Percentiles rank a stretch among this genome's conserved stretches.
Evolutionary conservation across 257 asterid species (phyloP).

Genomic region (Jaltomata sinuosa): DNA sequence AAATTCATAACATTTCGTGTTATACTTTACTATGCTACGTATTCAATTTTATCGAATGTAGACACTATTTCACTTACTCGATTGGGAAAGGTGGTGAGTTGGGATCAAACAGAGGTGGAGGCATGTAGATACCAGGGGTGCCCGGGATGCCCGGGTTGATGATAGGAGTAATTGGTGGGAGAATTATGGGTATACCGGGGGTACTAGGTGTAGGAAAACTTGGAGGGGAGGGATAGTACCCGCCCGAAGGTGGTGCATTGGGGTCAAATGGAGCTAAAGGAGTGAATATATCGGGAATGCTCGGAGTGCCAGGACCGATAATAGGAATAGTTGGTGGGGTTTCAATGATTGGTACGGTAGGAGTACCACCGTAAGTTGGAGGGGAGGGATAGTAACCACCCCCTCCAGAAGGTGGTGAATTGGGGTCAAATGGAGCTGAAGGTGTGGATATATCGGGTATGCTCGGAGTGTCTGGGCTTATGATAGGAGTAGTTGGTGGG

Average conservation of each 20-base stretch:
- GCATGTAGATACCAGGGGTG: slow-evolving; percentile 31
- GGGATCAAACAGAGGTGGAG: slow-evolving; percentile 54
- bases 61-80: slow-evolving; percentile 26
- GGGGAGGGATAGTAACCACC: not conserved
- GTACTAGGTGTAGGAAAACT: not conserved
- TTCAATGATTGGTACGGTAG: not conserved
- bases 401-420: not conserved
- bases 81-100: slow-evolving; percentile 61
- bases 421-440: not conserved
- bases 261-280: slow-evolving; percentile 79
- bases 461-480: not conserved
- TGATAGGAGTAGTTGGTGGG: not conserved
- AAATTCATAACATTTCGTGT: not conserved
- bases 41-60: not conserved
- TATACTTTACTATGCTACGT: not conserved
- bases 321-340: slow-evolving; percentile 25
- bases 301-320: slow-evolving; percentile 15
- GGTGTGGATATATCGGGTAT: not conserved
- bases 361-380: slow-evolving; percentile 1
- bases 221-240: not conserved
- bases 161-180: slow-evolving; percentile 26
- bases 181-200: slow-evolving; percentile 4
- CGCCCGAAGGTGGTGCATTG: slow-evolving; percentile 56
- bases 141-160: slow-evolving; percentile 26
- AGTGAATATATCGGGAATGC: slow-evolving; percentile 27